Conservation (phyloP, 2,329 filamentous ascomycete species). For the Teratosphaeria epicoccoides region DNA sequence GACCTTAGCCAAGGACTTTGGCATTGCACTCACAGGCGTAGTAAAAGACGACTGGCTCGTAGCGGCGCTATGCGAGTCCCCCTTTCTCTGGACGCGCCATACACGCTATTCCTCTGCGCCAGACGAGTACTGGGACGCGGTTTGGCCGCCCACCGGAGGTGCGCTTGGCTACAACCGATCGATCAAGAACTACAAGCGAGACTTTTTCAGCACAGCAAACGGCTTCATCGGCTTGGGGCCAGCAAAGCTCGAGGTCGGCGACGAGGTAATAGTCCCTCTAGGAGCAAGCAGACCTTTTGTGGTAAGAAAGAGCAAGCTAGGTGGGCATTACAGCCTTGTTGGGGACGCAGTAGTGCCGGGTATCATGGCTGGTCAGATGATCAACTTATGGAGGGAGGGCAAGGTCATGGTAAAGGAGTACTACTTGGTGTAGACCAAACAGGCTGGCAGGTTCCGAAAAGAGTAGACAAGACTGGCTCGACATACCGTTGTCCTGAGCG, state of each 20-base stretch:
- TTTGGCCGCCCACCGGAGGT: conserved; percentile 6
- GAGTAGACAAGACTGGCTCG: too few relatives aligned
- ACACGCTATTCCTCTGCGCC: conserved; percentile 2
- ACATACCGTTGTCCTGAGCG: too few relatives aligned
- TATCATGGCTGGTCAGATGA: conserved; percentile 8
- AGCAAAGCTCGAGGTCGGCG: conserved; percentile 5
- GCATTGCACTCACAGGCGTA: background rate
- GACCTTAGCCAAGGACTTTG: conserved; percentile 1
- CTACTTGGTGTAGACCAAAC: background rate
- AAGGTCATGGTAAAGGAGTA: conserved; percentile 2
- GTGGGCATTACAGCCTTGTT: conserved; percentile 4
- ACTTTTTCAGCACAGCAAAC: conserved; percentile 14
- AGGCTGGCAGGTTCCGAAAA: too few relatives aligned
- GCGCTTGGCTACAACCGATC: background rate
- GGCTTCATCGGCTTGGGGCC: conserved; percentile 13
- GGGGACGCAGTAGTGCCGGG: conserved; percentile 10
- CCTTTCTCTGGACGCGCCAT: conserved; percentile 6
- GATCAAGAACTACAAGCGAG: conserved; percentile 7
- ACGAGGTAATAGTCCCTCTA: conserved; percentile 10
- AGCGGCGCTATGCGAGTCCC: conserved; percentile 4
- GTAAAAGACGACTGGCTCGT: conserved; percentile 1
- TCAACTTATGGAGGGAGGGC: conserved; percentile 4
- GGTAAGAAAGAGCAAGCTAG: conserved; percentile 1
- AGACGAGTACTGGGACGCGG: conserved; percentile 1
- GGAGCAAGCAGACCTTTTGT: conserved; percentile 9